Conservation (phyloP, 2,329 filamentous ascomycete genomes). For the Penicillium sp. region DNA sequence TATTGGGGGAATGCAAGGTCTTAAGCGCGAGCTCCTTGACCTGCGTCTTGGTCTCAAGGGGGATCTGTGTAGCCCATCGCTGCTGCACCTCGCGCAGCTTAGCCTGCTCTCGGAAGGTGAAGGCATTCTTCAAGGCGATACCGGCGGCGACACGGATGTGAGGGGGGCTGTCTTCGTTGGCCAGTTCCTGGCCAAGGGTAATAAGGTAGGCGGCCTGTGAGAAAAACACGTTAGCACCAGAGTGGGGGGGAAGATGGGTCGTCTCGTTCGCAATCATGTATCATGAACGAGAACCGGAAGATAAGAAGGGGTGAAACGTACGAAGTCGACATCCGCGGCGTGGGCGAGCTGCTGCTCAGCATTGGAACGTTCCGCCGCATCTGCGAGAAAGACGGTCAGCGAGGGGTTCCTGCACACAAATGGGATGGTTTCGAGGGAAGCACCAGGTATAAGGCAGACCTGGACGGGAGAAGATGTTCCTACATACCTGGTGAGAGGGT, state of each 20-base stretch:
- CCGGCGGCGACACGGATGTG: conserved; percentile 90
- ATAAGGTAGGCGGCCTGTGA: conserved; percentile 81
- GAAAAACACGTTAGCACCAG: conserved; percentile 26
- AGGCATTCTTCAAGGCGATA: conserved; percentile 96
- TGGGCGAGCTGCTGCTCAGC: conserved; percentile 92
- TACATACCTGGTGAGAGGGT: conserved; percentile 86
- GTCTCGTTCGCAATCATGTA: background rate
- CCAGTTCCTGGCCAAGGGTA: conserved; percentile 87
- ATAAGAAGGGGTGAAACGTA: conserved; percentile 51
- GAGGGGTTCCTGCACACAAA: conserved; percentile 16
- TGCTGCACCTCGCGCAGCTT: conserved; percentile 85
- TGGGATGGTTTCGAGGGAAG: background rate
- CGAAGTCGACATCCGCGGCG: conserved; percentile 92
- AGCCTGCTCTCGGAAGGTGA: conserved; percentile 83
- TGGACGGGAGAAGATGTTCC: background rate
- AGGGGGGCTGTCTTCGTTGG: conserved; percentile 77
- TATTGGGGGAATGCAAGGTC: conserved; percentile 73
- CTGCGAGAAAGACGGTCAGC: conserved; percentile 49
- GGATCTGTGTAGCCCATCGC: conserved; percentile 85
- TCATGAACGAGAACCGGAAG: conserved; percentile 13
- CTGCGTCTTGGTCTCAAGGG: conserved; percentile 73
- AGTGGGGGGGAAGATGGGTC: background rate
- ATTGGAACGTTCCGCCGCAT: conserved; percentile 81
- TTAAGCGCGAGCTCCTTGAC: conserved; percentile 89
- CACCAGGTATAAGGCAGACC: background rate